Percentiles rank a stretch among this genome's conserved stretches.
Evolutionary conservation across 495 filamentous ascomycete species (phyloP).

Genomic region (Tuber borchii): DNA sequence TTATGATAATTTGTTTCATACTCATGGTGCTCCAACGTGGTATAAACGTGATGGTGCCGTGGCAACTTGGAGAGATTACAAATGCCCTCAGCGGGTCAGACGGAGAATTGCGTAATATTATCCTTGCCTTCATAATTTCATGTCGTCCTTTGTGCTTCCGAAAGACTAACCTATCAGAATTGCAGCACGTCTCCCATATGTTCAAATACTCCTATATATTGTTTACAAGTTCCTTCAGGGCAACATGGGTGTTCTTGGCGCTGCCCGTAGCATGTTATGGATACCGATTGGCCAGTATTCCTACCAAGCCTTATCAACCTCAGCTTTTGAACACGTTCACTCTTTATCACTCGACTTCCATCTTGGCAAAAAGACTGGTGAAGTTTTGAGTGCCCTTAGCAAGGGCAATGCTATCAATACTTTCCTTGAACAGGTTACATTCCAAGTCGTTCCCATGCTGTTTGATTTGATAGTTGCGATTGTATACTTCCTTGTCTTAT

Average conservation of each 20-base stretch:
- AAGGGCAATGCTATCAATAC: constrained; percentile 95
- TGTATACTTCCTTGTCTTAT: constrained; percentile 69
- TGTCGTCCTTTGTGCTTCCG: constrained; percentile 41
- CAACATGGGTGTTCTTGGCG: constrained; percentile 75
- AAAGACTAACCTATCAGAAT: constrained; percentile 8
- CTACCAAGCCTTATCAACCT: constrained; percentile 86
- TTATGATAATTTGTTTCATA: constrained; percentile 71
- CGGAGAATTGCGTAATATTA: constrained; percentile 36
- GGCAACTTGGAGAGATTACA: constrained; percentile 68
- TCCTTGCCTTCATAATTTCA: constrained; percentile 11
- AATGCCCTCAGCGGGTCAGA: constrained; percentile 55
- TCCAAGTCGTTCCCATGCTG: constrained; percentile 90
- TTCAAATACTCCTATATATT: constrained; percentile 69
- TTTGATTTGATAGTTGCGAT: constrained; percentile 83
- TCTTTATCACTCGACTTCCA: constrained; percentile 92
- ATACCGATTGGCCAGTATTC: constrained; percentile 94
- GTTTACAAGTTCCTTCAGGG: constrained; percentile 80
- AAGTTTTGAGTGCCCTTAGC: constrained; percentile 88
- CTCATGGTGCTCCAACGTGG: constrained; percentile 69
- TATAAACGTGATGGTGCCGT: constrained; percentile 73
- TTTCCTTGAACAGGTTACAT: constrained; percentile 92
- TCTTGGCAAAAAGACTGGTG: constrained; percentile 90
- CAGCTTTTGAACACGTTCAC: constrained; percentile 95
- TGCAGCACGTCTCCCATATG: constrained; percentile 55
- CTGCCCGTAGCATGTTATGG: constrained; percentile 75